Evolutionary conservation across 176 grass and related monocot species (phyloP), one percentile per base, ranked within the genome.

Genomic region (Cenchrus americanus): DNA sequence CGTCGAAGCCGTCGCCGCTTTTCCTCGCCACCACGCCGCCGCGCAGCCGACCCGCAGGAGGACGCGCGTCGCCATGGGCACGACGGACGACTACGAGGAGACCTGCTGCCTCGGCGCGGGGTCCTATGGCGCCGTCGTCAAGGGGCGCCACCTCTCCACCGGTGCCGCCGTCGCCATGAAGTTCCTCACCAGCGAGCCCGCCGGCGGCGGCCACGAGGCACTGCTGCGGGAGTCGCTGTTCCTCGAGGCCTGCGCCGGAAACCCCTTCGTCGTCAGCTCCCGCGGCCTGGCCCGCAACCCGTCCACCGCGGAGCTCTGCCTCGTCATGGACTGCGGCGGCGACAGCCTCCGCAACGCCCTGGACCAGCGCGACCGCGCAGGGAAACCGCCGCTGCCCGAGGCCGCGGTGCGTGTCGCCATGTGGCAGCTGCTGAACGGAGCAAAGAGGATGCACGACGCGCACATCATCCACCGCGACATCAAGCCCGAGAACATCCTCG

Each of bases 401-500:
- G 34, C 34, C 34, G 34, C 34, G 34, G 34, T 37, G 34, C 34
- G 34, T 4, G 34, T 4, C 34, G 34, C 34, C 34, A 37, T 37
- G 34, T 37, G 34, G 34, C 34, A 37, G 34, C 49, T 74, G 0
- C 71, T 74, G 17, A 6, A 26, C 15, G 49, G 49, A 49, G 49
- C 71, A 49, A 37, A 74, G 26, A 53, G 18, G 71, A 74, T 74
- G 71, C 71, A 54, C 48, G 47, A 53, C 24, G 8, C 8, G 14
- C 43, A 26, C 66, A 65, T 87, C 62, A 7, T 87, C 17, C 84
- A 87, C 30, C 66, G 84, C 10, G 84, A 87, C 78, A 71, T 87
- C 76, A 87, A 86, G 47, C 73, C 83, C n/a, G 0, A 21, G 15
- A 86, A 86, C 63, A 75, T 86, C 77, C 67, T 87, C 14, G 48